A percentile compares a stretch with the other conserved stretches of the same genome.
Conservation (phyloP, 202 grass and related monocot species). For the Carex sylvatica region DNA sequence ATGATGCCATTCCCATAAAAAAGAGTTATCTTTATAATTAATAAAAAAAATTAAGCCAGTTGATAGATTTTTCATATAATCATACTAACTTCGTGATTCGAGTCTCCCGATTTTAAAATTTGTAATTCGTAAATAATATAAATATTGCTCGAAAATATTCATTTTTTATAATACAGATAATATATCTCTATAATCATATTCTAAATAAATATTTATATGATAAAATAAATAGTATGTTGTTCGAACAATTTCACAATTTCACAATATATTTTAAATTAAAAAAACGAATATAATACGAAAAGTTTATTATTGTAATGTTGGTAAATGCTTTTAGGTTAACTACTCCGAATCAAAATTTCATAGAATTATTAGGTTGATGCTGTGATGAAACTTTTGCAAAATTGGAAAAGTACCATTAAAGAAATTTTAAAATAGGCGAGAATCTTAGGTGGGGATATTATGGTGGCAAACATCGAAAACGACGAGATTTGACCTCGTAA, state of each 20-base stretch:
- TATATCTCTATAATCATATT: background rate
- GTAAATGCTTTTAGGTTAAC: background rate
- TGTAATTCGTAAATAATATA: background rate
- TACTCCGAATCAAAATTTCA: background rate
- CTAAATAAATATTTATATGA: background rate
- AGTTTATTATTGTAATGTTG: too few relatives aligned
- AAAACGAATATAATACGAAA: too few relatives aligned
- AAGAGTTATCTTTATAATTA: background rate
- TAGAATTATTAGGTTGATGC: background rate
- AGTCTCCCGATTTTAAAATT: background rate
- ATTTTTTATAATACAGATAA: too few relatives aligned
- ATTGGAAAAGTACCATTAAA: slow-evolving; percentile 12
- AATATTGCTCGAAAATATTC: background rate
- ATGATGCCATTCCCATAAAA: background rate
- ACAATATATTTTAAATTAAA: background rate
- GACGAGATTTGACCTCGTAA: slow-evolving; percentile 21
- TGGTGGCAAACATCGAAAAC: slow-evolving; percentile 14
- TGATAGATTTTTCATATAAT: too few relatives aligned
- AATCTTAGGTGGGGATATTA: slow-evolving; percentile 24
- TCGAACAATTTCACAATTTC: background rate
- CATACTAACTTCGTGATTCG: too few relatives aligned
- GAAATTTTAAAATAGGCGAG: background rate
- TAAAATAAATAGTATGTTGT: background rate
- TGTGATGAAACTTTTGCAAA: slow-evolving; percentile 4
- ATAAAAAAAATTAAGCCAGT: background rate